Conservation (phyloP, 305 asterid genomes). For the Fraxinus sp. region DNA sequence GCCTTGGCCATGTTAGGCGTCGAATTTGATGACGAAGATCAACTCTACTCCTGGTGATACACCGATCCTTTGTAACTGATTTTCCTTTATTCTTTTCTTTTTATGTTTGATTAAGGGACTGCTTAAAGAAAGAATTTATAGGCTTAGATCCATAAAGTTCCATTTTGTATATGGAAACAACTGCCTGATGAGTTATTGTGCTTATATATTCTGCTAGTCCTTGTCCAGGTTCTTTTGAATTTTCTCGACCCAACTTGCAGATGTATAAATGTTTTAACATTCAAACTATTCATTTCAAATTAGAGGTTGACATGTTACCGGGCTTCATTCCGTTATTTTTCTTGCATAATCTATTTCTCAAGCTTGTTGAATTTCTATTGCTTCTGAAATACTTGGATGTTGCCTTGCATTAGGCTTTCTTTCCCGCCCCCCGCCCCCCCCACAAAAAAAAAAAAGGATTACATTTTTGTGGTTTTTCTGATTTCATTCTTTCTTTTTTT, state of each 20-base stretch:
- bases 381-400: not conserved
- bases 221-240: not conserved
- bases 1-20: slow-evolving; percentile 81
- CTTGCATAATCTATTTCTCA: not conserved
- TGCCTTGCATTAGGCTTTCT: not conserved
- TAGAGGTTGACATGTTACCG: not conserved
- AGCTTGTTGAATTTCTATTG: not conserved
- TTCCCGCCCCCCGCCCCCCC: too few relatives aligned
- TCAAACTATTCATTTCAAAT: not conserved
- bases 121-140: not conserved
- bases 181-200: slow-evolving; percentile 19
- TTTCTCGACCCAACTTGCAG: not conserved
- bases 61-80: not conserved
- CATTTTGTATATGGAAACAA: slow-evolving; percentile 36
- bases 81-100: not conserved
- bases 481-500: not conserved
- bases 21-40: slow-evolving; percentile 58
- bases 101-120: not conserved
- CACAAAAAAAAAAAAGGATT: too few relatives aligned
- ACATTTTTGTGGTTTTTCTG: not conserved
- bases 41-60: slow-evolving; percentile 48
- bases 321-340: not conserved
- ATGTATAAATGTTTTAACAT: not conserved
- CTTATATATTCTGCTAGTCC: slow-evolving; percentile 14
- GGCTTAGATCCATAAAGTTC: slow-evolving; percentile 31